Base-by-base conservation (phyloP, 306 rosid genomes). In the Inga leiocalycina region DNA sequence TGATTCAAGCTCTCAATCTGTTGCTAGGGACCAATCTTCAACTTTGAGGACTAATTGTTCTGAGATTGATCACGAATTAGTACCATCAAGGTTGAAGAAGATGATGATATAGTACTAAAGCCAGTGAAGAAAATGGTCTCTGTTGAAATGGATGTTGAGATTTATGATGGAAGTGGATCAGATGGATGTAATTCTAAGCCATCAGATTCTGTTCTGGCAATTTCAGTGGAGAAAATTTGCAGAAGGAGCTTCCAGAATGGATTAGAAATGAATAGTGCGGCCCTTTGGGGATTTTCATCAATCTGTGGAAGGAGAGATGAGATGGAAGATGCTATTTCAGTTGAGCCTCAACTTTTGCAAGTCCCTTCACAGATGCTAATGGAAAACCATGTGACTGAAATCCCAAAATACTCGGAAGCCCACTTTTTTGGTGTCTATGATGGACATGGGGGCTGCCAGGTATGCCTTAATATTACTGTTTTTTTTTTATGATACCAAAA, bases 361-460 rank as follows among this genome's bases (percentile, higher is more conserved):
- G 59, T 92, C 85, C 88, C 95, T 76, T 49, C 86, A 51, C 82
- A 75, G 74, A 87, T 91, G 88, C 77, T 89, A 3, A 78, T 74
- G 84, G 88, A 89, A 79, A 86, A 83, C 8, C 77, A 61, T 82
- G 81, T 68, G 76, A 71, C 78, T 69, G 79, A 77, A 73, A 79
- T 69, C 69, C 62, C 70, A 71, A 79, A 76, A 78, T 45, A 48
- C 17, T 81, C 87, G 15, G 51, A 13, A 37, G 90, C 91, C 75
- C 97, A 91, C 85, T 94, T 94, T 87, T 91, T 88, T 61, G 95
- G 91, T 44, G 95, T 92, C 81, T 94, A 91, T 71, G 98, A 94
- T 89, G 98, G 97, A 64, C 98, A 94, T 79, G 95, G 98, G 1
- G 97, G 98, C 65, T 82, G 75, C 73, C 92, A 92, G 98, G 98